Evolutionary conservation across 805 yeast species (phyloP), one percentile per base, ranked within the genome.

Genomic region (Candida multigemmis): DNA sequence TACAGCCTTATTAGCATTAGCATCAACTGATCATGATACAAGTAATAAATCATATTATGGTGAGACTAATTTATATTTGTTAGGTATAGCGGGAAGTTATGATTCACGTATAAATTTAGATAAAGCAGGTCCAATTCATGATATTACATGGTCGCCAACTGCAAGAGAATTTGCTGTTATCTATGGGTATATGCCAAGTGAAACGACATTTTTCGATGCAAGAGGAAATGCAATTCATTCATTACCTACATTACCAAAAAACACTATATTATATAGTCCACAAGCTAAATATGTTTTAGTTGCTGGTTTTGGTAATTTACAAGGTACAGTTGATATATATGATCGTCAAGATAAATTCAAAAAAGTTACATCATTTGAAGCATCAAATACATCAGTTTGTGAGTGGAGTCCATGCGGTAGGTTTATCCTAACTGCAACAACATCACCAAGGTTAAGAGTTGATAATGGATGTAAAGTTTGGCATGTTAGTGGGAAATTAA

Each of bases 381-480:
- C 97, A 9, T 61, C 95, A 23, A 93, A 91, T 60, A 86, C 97
- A 10, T 79, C 94, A n/a, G 93, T 80, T 23, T 89, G 96, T 53
- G 84, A 83, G 52, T 91, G 98, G 98, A 77, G 93, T 2, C 99
- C 99, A 7, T 94, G 91, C 56, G 97, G 98, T 20, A 76, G 91
- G 46, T 86, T 69, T 48, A 75, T 91, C 32, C 60, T 91, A 53
- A 89, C 97, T 10, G 97, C 98, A 12, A 93, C 97, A 4, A 91
- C 97, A 0, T 76, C 96, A 12, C 99, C 99, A 37, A 72, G 99
- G 44, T 71, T 91, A 42, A 76, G 98, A 47, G 99, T 91, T 22
- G 99, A 93, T 57, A 91, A 91, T 52, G 89, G 96, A 34, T 77
- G 80, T 42, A 83, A 84, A 55, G 67, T 91, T 43, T 91, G 97